A percentile compares a stretch with the other conserved stretches of the same genome.
Conservation (phyloP, 2,329 filamentous ascomycete species). For the Aspergillaceae sp. region DNA sequence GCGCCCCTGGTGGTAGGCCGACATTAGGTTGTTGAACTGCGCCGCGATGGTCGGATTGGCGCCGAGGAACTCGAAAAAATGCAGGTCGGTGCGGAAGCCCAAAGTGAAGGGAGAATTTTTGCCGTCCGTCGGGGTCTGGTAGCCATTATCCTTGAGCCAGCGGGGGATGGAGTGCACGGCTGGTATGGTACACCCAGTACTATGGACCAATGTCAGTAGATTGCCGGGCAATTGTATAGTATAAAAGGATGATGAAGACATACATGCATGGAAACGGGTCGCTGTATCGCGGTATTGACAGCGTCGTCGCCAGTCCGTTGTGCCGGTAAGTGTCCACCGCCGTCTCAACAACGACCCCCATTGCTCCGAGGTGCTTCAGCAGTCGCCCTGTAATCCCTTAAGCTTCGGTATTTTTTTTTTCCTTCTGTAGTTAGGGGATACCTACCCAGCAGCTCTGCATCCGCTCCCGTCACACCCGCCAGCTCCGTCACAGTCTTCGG, state of each 20-base stretch:
- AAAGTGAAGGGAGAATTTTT: conserved; percentile 18
- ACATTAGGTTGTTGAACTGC: conserved; percentile 23
- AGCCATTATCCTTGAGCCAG: conserved; percentile 18
- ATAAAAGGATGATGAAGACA: neutral
- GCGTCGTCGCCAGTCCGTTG: conserved; percentile 7
- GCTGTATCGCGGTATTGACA: conserved; percentile 8
- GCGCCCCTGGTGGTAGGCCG: conserved; percentile 18
- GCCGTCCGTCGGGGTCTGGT: conserved; percentile 18
- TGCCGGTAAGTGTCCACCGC: conserved; percentile 8
- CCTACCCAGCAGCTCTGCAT: conserved; percentile 6
- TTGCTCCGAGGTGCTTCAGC: conserved; percentile 12
- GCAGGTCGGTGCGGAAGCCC: conserved; percentile 17
- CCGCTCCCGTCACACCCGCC: conserved; percentile 5
- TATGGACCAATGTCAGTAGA: conserved; percentile 8
- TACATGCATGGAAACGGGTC: conserved; percentile 12
- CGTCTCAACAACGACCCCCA: conserved; percentile 10
- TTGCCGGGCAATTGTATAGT: conserved; percentile 11
- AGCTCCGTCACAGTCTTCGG: conserved; percentile 10
- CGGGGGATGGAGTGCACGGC: conserved; percentile 17
- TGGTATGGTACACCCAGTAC: conserved; percentile 19
- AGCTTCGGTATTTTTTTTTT: neutral
- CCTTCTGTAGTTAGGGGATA: neutral
- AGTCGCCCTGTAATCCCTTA: conserved; percentile 2
- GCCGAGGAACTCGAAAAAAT: conserved; percentile 22
- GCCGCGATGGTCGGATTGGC: conserved; percentile 10